Conservation (phyloP, 345 rosid species). For the Melaleuca alternifolia region DNA sequence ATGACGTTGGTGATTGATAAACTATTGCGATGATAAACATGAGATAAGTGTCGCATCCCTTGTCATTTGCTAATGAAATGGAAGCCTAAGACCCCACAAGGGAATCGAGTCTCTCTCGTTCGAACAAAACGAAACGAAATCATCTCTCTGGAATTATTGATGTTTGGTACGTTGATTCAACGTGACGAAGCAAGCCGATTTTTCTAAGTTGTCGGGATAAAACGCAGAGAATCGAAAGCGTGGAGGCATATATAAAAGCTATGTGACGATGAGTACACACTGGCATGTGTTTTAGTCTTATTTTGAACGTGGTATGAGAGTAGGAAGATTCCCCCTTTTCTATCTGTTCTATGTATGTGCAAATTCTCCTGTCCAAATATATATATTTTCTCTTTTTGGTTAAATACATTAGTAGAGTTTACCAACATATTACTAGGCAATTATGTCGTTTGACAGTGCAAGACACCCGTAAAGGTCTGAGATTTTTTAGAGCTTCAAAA, state of each 20-base stretch:
- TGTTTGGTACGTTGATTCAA: neutral
- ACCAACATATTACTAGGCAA: neutral
- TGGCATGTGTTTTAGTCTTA: too few species aligned
- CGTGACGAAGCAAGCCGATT: neutral
- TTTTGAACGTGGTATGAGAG: neutral
- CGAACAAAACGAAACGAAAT: too few species aligned
- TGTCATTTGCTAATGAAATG: neutral
- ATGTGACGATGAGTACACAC: too few species aligned
- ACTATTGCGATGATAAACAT: neutral
- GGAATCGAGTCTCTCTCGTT: neutral
- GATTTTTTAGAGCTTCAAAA: neutral
- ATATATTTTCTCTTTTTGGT: too few species aligned
- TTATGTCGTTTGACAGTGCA: neutral
- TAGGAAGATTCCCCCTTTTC: neutral
- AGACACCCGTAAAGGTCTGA: accelerated
- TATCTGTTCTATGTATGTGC: neutral
- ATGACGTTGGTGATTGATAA: neutral
- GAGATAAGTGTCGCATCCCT: neutral
- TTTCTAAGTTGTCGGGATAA: neutral
- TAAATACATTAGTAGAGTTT: too few species aligned
- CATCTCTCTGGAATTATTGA: neutral
- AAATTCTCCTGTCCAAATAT: neutral
- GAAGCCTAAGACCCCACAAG: neutral
- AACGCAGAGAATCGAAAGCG: too few species aligned
- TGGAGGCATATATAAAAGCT: too few species aligned